Percentiles rank a stretch among this genome's conserved stretches.
phyloP scores from a whole-genome alignment of 441 rosid species.

The Aquilaria agallochum region DNA sequence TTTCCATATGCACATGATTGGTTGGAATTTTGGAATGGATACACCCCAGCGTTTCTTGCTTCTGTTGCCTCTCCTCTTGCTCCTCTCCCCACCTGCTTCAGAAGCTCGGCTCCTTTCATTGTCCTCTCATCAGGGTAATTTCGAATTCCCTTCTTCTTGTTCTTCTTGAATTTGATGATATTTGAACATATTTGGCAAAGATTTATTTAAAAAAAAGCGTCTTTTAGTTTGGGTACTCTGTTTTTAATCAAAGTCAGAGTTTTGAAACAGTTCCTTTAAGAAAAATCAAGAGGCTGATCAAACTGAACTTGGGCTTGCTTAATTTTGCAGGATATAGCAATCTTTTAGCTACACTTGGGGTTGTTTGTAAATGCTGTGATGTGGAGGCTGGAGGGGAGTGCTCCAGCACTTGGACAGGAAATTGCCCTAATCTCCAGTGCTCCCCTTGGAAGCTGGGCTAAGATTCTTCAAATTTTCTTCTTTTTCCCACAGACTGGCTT shows the following conservation, averaged over 20 bases:
- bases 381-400: constrained; percentile 27
- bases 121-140: constrained; percentile 26
- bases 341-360: constrained; percentile 37
- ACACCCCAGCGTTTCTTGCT: constrained; percentile 13
- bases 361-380: constrained; percentile 50
- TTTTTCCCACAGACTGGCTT: background rate
- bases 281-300: too few relatives aligned
- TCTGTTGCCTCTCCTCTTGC: constrained; percentile 17
- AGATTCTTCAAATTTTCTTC: background rate
- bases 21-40: constrained; percentile 13
- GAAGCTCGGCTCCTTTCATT: constrained; percentile 34
- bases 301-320: background rate
- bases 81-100: constrained; percentile 15
- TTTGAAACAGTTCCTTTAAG: too few relatives aligned
- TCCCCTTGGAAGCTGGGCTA: constrained; percentile 43
- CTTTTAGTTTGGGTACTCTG: background rate
- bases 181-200: background rate
- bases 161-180: background rate
- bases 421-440: constrained; percentile 42
- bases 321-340: constrained; percentile 21
- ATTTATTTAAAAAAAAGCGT: background rate
- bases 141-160: background rate
- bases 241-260: too few relatives aligned
- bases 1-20: too few relatives aligned
- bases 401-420: constrained; percentile 31